A percentile compares a stretch with the other conserved stretches of the same genome.
phyloP scores from a whole-genome alignment of 208 protist species.

The Leishmania tropica region DNA sequence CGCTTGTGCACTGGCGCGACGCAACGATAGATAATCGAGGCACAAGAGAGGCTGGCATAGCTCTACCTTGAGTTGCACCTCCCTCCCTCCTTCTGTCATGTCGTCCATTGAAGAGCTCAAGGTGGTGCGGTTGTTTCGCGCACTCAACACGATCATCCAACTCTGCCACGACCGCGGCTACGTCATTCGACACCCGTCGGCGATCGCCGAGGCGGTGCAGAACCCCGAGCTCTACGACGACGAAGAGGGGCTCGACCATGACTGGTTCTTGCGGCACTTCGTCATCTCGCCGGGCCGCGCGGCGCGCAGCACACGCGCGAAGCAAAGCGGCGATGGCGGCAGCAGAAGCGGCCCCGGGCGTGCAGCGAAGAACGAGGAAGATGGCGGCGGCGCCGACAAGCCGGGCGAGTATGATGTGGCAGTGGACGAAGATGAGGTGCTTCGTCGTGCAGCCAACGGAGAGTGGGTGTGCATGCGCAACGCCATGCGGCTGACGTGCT shows the following conservation, averaged over 20 bases:
- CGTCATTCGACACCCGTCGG: conserved; percentile 72
- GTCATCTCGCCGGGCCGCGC: conserved; percentile 40
- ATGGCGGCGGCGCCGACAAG: neutral
- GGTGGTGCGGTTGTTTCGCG: conserved; percentile 74
- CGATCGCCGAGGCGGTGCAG: conserved; percentile 57
- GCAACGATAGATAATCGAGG: neutral
- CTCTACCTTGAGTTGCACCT: neutral
- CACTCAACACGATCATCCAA: conserved; percentile 80
- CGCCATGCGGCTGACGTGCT: conserved; percentile 68
- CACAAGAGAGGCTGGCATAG: neutral
- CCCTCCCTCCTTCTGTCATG: conserved; percentile 32
- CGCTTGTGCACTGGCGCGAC: no score
- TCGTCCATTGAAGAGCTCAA: conserved; percentile 76
- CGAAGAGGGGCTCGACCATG: conserved; percentile 59
- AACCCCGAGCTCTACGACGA: conserved; percentile 39
- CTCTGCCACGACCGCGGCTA: conserved; percentile 82
- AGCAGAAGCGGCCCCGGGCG: neutral
- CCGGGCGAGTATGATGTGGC: conserved; percentile 12
- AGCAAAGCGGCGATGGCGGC: conserved; percentile 1
- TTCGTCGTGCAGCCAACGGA: conserved; percentile 31
- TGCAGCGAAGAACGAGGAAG: conserved; percentile 28
- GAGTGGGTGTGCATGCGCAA: conserved; percentile 62
- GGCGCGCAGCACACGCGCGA: conserved; percentile 9
- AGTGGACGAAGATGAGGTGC: conserved; percentile 26
- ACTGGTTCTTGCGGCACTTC: conserved; percentile 78